Conservation (phyloP, 257 asterid species). For the Nicotiana otophora region DNA sequence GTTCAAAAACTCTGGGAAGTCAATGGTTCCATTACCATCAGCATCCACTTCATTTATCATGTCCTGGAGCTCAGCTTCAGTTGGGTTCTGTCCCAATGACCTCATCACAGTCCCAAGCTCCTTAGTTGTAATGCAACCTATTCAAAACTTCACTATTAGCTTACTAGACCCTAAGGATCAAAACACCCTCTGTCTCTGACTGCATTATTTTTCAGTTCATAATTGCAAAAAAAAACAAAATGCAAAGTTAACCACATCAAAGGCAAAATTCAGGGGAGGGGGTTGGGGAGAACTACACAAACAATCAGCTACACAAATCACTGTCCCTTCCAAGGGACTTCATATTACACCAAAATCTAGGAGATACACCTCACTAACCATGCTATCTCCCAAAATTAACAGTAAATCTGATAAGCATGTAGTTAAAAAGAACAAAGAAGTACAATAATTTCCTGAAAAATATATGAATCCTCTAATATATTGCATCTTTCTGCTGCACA, state of each 20-base stretch:
- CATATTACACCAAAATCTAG: background rate
- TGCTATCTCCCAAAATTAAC: background rate
- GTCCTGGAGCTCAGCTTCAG: conserved; percentile 65
- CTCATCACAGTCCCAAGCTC: conserved; percentile 70
- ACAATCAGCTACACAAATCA: too few species aligned
- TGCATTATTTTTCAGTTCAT: background rate
- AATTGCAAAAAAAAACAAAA: background rate
- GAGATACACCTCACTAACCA: background rate
- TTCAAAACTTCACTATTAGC: background rate
- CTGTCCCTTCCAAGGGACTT: background rate
- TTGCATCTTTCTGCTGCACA: background rate
- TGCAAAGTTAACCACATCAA: background rate
- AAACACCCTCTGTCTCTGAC: background rate
- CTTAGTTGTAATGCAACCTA: conserved; percentile 67
- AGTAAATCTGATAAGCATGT: background rate
- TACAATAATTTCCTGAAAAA: background rate
- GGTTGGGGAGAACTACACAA: too few species aligned
- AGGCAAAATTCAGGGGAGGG: background rate
- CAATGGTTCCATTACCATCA: conserved; percentile 59
- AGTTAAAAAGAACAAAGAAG: background rate
- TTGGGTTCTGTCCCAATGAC: conserved; percentile 60
- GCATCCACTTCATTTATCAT: conserved; percentile 67
- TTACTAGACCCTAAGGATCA: background rate
- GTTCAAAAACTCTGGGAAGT: conserved; percentile 56
- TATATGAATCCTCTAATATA: background rate